phyloP scores from a whole-genome alignment of 179 eudicot species.

The Drosera spatulata region DNA sequence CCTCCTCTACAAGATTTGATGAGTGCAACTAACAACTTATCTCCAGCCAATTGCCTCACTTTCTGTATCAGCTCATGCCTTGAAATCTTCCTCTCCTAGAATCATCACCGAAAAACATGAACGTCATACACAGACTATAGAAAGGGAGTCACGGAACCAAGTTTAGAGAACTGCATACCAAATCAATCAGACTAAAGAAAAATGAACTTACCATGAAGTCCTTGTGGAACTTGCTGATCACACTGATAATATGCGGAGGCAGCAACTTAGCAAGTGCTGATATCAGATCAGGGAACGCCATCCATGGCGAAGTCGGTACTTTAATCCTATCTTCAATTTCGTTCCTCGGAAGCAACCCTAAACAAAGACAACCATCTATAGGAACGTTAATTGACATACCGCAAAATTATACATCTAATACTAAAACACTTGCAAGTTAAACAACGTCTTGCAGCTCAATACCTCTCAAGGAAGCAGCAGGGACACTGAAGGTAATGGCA shows the following conservation, averaged over 20 bases:
- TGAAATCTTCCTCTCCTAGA: constrained; percentile 30
- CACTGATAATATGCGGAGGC: constrained; percentile 15
- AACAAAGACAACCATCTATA: neutral
- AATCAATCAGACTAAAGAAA: neutral
- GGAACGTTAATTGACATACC: neutral
- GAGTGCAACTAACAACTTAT: constrained; percentile 22
- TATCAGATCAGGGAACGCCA: constrained; percentile 25
- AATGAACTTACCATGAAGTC: constrained; percentile 20
- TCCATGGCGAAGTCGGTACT: constrained; percentile 31
- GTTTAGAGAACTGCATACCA: neutral
- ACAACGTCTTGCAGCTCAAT: neutral
- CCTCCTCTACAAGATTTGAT: constrained; percentile 27
- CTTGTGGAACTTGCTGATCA: constrained; percentile 26
- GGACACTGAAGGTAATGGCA: constrained; percentile 26
- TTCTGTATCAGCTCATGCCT: constrained; percentile 20
- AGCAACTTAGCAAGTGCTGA: constrained; percentile 19
- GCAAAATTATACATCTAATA: neutral
- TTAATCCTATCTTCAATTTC: neutral
- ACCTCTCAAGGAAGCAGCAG: neutral
- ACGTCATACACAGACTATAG: neutral
- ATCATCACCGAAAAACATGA: constrained; percentile 1
- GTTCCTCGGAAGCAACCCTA: too few relatives aligned
- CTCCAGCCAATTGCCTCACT: constrained; percentile 36
- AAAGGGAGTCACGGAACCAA: neutral
- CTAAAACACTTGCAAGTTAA: neutral